Conservation (phyloP, 257 asterid species). For the Penstemon davidsonii region DNA sequence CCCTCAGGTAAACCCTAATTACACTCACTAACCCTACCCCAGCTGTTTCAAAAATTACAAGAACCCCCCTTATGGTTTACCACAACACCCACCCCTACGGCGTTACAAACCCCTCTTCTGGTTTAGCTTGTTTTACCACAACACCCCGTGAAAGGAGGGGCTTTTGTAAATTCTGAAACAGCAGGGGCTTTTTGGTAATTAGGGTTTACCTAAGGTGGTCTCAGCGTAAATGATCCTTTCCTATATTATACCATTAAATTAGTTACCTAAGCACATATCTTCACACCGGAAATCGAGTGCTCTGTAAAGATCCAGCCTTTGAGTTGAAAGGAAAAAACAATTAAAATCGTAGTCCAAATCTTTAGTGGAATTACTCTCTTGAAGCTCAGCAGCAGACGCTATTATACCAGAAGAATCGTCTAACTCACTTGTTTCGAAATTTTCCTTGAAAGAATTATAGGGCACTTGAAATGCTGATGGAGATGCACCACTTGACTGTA, state of each 20-base stretch:
- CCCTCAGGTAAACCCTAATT: no score
- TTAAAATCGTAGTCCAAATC: slow-evolving; percentile 82
- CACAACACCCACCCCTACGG: no score
- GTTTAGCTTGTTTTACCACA: no score
- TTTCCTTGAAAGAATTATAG: slow-evolving; percentile 72
- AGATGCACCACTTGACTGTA: slow-evolving; percentile 79
- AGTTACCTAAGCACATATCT: slow-evolving; percentile 85
- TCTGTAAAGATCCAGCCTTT: slow-evolving; percentile 79
- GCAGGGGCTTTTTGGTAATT: no score
- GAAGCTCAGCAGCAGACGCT: slow-evolving; percentile 41
- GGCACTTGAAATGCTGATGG: slow-evolving; percentile 84
- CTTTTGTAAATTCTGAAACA: no score
- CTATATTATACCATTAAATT: background rate
- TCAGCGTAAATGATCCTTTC: no score
- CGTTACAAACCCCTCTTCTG: no score
- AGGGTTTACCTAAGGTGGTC: no score
- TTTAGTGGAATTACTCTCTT: slow-evolving; percentile 36
- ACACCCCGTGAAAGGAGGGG: no score
- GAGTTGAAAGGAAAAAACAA: slow-evolving; percentile 87
- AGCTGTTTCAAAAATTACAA: no score
- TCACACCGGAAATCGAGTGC: slow-evolving; percentile 94
- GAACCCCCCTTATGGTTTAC: no score
- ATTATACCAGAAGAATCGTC: slow-evolving; percentile 32
- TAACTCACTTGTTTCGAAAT: slow-evolving; percentile 36
- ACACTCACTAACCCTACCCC: no score